Evolutionary conservation across 1,284 basidiomycete genomes (phyloP), one percentile per base, ranked within the genome.

Genomic region (Leccinum proliferum): DNA sequence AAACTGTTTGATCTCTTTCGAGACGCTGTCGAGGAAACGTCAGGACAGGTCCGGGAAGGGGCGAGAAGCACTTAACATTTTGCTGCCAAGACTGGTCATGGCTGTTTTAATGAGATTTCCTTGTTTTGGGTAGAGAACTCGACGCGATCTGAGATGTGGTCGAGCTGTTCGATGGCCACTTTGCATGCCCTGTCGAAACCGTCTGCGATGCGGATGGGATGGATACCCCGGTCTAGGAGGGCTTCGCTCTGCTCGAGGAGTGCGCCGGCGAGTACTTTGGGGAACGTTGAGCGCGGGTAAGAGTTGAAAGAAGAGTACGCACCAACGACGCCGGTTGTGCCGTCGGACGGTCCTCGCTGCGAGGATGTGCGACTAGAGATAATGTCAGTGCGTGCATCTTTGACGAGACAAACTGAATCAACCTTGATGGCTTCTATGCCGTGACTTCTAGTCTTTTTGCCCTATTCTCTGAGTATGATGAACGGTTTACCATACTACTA

Each of bases 241-340:
- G 88, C 84, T 77, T 93, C 90, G 66, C 89, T 92, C 75, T 96
- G 90, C 70, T 96, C 94, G 59, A 99, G 80, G 32, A 99, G 82
- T 25, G 97, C 97, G 66, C 96, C 96, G 39, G 96, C 97, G 64
- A 99, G 89, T 2, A 99, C 96, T 94, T 66, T n/a, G n/a, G 35
- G 55, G 52, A 9, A 57, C 52, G 67, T 32, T 70, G 60, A 60
- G 61, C 53, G 57, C 56, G 35, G 14, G 39, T 6, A 11, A 37
- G 29, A 11, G 52, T 48, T 2, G 53, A 32, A n/a, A 29, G 57
- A 14, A 59, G 18, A 61, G 43, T 29, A 83, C 93, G 75, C 74
- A 95, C 94, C 94, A 68, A 98, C 96, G 64, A 99, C 96, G 77
- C 96, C 97, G 41, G 96, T 99, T 10, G 96, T 99, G 62, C 96